phyloP scores from a whole-genome alignment of 2,329 filamentous ascomycete species.

The Leptodontidium sp. region DNA sequence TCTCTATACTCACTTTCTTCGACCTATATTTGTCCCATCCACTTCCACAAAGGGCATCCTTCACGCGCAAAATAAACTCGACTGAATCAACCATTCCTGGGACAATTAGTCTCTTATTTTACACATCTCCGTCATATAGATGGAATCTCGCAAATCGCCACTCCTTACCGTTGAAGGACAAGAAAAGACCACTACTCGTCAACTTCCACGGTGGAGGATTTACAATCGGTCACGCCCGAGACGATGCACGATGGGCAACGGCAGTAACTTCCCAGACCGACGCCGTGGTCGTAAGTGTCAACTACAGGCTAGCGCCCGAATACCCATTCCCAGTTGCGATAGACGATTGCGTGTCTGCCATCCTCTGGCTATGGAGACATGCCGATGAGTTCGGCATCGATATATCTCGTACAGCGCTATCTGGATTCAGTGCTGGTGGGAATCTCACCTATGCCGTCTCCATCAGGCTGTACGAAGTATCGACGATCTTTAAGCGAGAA shows the following conservation, averaged over 20 bases:
- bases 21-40: no score
- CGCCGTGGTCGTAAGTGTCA: slow-evolving; percentile 60
- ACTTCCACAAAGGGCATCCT: no score
- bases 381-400: slow-evolving; percentile 32
- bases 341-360: slow-evolving; percentile 58
- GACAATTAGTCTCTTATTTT: no score
- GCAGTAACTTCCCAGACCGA: no score
- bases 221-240: slow-evolving; percentile 62
- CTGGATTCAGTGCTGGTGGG: slow-evolving; percentile 57
- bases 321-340: slow-evolving; percentile 68
- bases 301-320: slow-evolving; percentile 70
- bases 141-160: no score
- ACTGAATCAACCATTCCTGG: no score
- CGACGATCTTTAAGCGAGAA: slow-evolving; percentile 9
- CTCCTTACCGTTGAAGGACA: no score
- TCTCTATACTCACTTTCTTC: no score
- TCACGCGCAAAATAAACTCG: no score
- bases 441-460: slow-evolving; percentile 30
- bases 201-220: slow-evolving; percentile 58
- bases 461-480: slow-evolving; percentile 25
- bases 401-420: slow-evolving; percentile 49
- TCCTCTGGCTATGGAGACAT: slow-evolving; percentile 50
- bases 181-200: no score
- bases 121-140: no score
- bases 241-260: slow-evolving; percentile 65